Percentiles rank a stretch among this genome's conserved stretches.
Conservation (phyloP, 148 eudicot genomes). For the Chenopodium formosanum region DNA sequence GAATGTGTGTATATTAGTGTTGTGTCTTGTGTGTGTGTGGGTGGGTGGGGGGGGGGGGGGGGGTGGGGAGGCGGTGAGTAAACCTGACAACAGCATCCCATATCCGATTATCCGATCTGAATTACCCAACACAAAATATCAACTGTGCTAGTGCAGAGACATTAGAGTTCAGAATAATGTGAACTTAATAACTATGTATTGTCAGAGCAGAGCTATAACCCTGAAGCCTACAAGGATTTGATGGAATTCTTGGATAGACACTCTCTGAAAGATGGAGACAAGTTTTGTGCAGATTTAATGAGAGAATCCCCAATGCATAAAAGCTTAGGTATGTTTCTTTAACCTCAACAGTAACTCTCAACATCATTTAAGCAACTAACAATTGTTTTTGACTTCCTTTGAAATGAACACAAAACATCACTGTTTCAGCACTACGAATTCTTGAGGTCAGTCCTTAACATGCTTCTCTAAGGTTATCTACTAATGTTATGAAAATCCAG, state of each 20-base stretch:
- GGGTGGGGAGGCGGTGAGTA: no score
- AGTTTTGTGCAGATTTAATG: slow-evolving; percentile 75
- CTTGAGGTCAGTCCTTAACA: slow-evolving; percentile 41
- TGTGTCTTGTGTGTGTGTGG: no score
- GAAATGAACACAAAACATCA: not conserved
- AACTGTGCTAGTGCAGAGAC: not conserved
- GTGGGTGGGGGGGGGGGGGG: no score
- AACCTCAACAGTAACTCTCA: not conserved
- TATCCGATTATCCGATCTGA: not conserved
- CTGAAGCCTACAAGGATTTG: slow-evolving; percentile 71
- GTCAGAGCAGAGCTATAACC: slow-evolving; percentile 87
- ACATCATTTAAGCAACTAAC: slow-evolving; percentile 12
- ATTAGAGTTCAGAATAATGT: not conserved
- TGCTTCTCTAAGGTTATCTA: not conserved
- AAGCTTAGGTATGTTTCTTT: slow-evolving; percentile 50
- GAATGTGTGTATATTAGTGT: no score
- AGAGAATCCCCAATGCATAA: slow-evolving; percentile 73
- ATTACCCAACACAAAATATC: not conserved
- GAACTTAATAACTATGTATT: slow-evolving; percentile 15
- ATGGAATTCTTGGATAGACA: slow-evolving; percentile 67
- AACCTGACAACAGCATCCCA: not conserved
- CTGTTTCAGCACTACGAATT: slow-evolving; percentile 38
- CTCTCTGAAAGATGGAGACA: slow-evolving; percentile 67
- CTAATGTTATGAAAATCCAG: not conserved
- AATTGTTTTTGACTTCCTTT: slow-evolving; percentile 7